Evolutionary conservation across 306 rosid species (phyloP), one percentile per base, ranked within the genome.

Genomic region (Cicer chorassanicum): DNA sequence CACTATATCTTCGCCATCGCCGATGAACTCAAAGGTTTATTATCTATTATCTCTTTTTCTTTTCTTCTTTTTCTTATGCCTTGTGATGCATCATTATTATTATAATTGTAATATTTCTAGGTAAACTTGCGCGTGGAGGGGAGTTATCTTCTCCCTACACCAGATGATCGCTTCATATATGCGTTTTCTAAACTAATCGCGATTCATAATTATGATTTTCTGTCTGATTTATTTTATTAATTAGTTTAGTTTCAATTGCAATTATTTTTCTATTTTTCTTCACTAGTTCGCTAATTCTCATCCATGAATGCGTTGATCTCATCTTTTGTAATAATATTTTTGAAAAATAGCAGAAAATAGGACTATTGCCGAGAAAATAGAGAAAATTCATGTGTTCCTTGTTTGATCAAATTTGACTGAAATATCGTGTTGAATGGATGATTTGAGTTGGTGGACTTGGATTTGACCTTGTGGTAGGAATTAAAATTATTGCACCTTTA

Each of bases 1-100:
- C 87, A 81, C 76, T 94, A 85, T 84, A 53, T 92, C 83, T 10
- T 84, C 49, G 97, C 99, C 72, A 81, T 94, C 88, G 93, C 96
- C 38, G 90, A 91, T 81, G 83, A 83, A 78, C 85, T 94, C 49
- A 73, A 78, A 83, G 97, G 97, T 94, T 72, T 16, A n/a, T 68
- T 59, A 49, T n/a, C 75, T 68, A 1, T 14, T 9, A 14, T 57
- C 34, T 29, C 3, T 49, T 49, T 9, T 64, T 24, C 2, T 2
- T 24, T 24, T 1, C 45, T 54, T 64, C n/a, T 43, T 43, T 39
- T 65, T 7, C 11, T 68, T 24, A 29, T 48, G 29, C 2, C 36
- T 57, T 5, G 4, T 2, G 34, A 1, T 61, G 59, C 74, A 75
- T 65, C 74, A 75, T 65, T 11, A 41, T 57, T 57, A 57, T 61